Conservation (phyloP, 208 protist genomes). For the Leishmania turanica region DNA sequence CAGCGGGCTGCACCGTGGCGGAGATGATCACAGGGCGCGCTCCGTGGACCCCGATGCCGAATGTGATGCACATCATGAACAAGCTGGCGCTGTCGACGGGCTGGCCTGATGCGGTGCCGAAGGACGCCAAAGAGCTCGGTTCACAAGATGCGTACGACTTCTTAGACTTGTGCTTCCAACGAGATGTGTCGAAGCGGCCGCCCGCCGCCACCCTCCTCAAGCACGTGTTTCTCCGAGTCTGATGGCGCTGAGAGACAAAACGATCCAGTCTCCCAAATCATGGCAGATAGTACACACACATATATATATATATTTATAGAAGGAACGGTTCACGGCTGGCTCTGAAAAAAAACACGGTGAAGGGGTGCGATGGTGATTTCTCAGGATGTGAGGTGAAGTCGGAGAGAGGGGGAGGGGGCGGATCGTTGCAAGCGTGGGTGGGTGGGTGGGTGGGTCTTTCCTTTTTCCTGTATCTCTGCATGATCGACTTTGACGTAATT, state of each 20-base stretch:
- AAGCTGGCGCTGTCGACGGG: constrained; percentile 87
- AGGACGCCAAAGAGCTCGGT: constrained; percentile 71
- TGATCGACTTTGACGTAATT: neutral
- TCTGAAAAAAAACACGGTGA: neutral
- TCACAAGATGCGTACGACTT: constrained; percentile 85
- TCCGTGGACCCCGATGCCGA: constrained; percentile 83
- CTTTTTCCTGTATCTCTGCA: neutral
- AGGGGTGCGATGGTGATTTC: neutral
- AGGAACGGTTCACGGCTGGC: neutral
- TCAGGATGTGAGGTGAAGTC: neutral
- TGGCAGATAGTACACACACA: neutral
- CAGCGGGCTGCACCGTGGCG: constrained; percentile 88
- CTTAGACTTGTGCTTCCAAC: constrained; percentile 87
- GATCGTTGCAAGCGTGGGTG: neutral
- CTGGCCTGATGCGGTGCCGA: constrained; percentile 90
- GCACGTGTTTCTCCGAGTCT: constrained; percentile 79
- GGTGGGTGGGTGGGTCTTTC: neutral
- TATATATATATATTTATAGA: neutral
- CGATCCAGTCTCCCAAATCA: neutral
- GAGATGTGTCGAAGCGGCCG: constrained; percentile 77
- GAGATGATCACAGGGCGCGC: constrained; percentile 91
- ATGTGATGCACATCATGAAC: constrained; percentile 94
- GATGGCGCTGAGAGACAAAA: neutral
- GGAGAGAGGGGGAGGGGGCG: neutral
- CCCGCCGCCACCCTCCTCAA: constrained; percentile 63